Evolutionary conservation across 306 rosid genomes (phyloP).

Genomic region (Prunus persica): DNA sequence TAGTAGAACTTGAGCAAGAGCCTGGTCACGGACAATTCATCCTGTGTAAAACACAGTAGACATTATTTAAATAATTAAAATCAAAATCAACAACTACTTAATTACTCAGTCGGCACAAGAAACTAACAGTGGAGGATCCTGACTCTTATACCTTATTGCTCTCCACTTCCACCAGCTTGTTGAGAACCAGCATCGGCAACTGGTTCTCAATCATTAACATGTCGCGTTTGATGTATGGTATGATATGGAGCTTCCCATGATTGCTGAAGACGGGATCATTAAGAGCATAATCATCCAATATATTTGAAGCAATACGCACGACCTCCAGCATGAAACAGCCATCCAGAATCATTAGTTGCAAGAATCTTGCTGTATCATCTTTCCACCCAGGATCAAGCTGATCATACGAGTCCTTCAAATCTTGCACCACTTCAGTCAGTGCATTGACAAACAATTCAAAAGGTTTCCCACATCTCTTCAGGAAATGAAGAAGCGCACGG

Average conservation of each 20-base stretch:
- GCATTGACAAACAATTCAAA: not conserved
- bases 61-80: not conserved
- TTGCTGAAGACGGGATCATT: slow-evolving; percentile 48
- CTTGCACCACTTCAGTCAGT: slow-evolving; percentile 25
- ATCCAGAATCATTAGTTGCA: slow-evolving; percentile 48
- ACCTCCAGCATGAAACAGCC: slow-evolving; percentile 58
- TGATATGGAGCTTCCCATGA: slow-evolving; percentile 36
- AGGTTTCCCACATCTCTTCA: slow-evolving; percentile 22
- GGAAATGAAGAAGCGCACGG: slow-evolving; percentile 38
- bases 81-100: not conserved
- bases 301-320: not conserved
- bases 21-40: slow-evolving; percentile 18
- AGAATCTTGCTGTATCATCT: slow-evolving; percentile 11
- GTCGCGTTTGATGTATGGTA: slow-evolving; percentile 39
- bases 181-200: slow-evolving; percentile 41
- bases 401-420: slow-evolving; percentile 35
- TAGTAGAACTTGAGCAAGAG: slow-evolving; percentile 27
- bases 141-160: not conserved
- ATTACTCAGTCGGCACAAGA: not conserved
- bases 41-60: slow-evolving; percentile 15
- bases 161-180: slow-evolving; percentile 28
- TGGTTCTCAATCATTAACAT: slow-evolving; percentile 71
- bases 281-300: slow-evolving; percentile 24
- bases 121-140: not conserved
- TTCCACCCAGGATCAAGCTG: slow-evolving; percentile 32